These are phyloP conservation scores for Colletotrichum sansevieriae DNA, from an alignment of 2,329 filamentous ascomycete genomes.

Conservation along the genomic window DNA sequence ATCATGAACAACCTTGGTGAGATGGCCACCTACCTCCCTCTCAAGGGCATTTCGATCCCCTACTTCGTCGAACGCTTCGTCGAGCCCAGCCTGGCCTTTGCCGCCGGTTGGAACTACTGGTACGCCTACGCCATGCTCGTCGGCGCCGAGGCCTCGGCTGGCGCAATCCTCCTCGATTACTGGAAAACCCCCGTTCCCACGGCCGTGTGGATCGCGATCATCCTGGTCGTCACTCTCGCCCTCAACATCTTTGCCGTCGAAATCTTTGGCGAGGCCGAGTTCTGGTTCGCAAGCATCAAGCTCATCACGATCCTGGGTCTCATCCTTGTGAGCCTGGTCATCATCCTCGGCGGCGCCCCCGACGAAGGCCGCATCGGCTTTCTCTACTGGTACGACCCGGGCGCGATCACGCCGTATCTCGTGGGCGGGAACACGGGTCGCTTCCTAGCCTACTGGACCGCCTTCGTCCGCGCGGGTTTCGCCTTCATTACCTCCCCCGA, in stretches of 20 bases:
- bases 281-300: slow-evolving; percentile 72
- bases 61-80: slow-evolving; percentile 69
- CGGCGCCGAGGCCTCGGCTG: slow-evolving; percentile 69
- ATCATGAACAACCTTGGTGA: slow-evolving; percentile 69
- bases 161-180: slow-evolving; percentile 70
- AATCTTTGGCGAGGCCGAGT: slow-evolving; percentile 72
- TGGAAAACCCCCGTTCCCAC: slow-evolving; percentile 67
- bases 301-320: slow-evolving; percentile 70
- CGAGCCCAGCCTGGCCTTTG: slow-evolving; percentile 68
- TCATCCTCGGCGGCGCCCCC: slow-evolving; percentile 69
- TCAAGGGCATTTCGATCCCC: slow-evolving; percentile 68
- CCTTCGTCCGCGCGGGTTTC: slow-evolving; percentile 70
- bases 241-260: slow-evolving; percentile 70
- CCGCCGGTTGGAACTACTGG: slow-evolving; percentile 72
- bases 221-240: slow-evolving; percentile 65
- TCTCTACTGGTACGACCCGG: slow-evolving; percentile 54
- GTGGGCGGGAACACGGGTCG: slow-evolving; percentile 60
- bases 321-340: slow-evolving; percentile 67
- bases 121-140: slow-evolving; percentile 71
- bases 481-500: slow-evolving; percentile 74
- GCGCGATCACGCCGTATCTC: slow-evolving; percentile 63
- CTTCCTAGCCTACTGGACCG: slow-evolving; percentile 71
- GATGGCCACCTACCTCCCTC: slow-evolving; percentile 67
- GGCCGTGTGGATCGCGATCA: slow-evolving; percentile 71
- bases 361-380: slow-evolving; percentile 60